Conservation (phyloP, 2,329 filamentous ascomycete genomes). For the Orbilia brochopaga region DNA sequence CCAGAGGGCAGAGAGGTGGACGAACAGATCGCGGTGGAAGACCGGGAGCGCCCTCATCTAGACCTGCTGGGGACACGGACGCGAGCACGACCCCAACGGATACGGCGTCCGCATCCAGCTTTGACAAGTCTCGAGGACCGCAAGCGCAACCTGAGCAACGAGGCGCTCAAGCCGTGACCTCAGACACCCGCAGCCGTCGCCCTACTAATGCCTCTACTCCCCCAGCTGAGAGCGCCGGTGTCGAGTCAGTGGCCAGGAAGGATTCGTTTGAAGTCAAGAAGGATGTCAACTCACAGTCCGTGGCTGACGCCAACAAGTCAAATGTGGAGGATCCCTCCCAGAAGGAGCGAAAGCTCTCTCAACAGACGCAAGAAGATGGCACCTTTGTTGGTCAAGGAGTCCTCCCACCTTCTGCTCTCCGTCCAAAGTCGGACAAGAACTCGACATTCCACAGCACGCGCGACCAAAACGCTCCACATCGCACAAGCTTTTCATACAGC, state of each 20-base stretch:
- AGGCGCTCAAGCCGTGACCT: constrained; percentile 24
- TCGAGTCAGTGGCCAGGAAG: constrained; percentile 24
- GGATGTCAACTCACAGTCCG: constrained; percentile 7
- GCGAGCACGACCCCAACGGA: constrained; percentile 34
- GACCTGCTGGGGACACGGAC: constrained; percentile 58
- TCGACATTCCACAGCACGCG: constrained; percentile 13
- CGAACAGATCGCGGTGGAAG: constrained; percentile 65
- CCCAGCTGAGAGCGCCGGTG: constrained; percentile 17
- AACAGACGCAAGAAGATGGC: constrained; percentile 37
- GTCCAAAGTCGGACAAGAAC: constrained; percentile 37
- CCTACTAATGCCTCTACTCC: constrained; percentile 22
- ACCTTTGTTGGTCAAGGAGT: constrained; percentile 50
- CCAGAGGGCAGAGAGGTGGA: constrained; percentile 63
- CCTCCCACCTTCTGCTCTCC: constrained; percentile 36
- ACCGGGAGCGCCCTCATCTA: constrained; percentile 58
- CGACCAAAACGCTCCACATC: constrained; percentile 25
- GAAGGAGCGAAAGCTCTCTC: constrained; percentile 40
- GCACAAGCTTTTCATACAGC: constrained; percentile 21
- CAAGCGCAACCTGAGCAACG: constrained; percentile 35
- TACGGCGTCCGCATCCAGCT: constrained; percentile 7
- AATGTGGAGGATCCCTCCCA: constrained; percentile 21
- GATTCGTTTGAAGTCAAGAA: constrained; percentile 26
- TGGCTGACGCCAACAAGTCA: constrained; percentile 19
- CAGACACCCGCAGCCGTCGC: constrained; percentile 19
- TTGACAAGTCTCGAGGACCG: constrained; percentile 36